Evolutionary conservation across 305 asterid species (phyloP), one percentile per base, ranked within the genome.

Genomic region (Caryopteris hybrid): DNA sequence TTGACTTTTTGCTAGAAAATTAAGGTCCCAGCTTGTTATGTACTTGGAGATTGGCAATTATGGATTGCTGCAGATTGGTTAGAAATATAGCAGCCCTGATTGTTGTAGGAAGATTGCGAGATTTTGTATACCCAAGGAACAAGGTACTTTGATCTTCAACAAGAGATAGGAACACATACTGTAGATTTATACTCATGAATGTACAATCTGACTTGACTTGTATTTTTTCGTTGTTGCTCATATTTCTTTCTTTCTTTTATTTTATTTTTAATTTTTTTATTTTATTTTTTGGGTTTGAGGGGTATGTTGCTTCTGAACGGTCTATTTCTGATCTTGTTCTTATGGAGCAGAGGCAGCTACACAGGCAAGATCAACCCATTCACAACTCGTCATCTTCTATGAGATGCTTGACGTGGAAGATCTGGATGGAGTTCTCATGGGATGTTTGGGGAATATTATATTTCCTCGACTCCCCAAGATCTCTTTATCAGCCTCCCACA

Each of bases 131-230:
- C 73, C 51, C 1, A 39, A 42, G 42, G 62, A 55, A 58, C 57
- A 27, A 45, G 59, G 34, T 69, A 72, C 64, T 61, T 69, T 72
- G 64, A 57, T 65, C 79, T 76, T 58, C 75, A 69, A 43, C 75
- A 69, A 36, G 53, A 66, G 48, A 62, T 70, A 61, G 77, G 74
- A 67, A 76, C 22, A 69, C 56, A 76, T 46, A 80, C 60, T 81
- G 75, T 81, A 81, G 75, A 81, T 75, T 75, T 70, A 55, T 78
- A 77, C 72, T 66, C 58, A 69, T 51, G 17, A 56, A 61, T 72
- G 72, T 70, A 71, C 50, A 9, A 72, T 76, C 62, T 52, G 60
- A 67, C 63, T 34, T 64, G 57, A 42, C 29, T 18, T 70, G 31
- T 2, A 25, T 13, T 47, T 25, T 22, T 31, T 22, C 6, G 16